Percentiles rank a stretch among this genome's conserved stretches.
These are phyloP conservation scores for Vitis rupestris DNA, from an alignment of 164 flowering plant genomes.

Conservation along the genomic window DNA sequence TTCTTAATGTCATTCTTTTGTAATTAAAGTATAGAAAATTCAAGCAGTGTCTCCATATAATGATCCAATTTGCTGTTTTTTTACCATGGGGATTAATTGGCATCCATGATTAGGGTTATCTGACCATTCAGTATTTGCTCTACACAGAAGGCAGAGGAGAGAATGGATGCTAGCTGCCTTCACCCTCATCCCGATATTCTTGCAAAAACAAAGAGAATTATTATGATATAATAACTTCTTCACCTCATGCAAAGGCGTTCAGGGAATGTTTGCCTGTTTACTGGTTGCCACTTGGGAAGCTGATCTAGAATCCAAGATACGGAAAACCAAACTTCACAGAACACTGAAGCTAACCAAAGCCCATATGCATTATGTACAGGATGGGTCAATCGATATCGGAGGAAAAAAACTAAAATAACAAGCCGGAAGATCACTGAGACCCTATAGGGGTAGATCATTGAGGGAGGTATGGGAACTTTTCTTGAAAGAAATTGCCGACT, in stretches of 20 bases:
- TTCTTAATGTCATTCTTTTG: neutral
- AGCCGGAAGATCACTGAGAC: constrained; percentile 30
- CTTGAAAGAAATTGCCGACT: constrained; percentile 32
- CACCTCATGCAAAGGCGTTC: constrained; percentile 32
- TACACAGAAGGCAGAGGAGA: constrained; percentile 15
- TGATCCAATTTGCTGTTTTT: neutral
- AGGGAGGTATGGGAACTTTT: constrained; percentile 30
- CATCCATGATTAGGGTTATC: neutral
- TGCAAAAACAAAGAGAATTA: no score
- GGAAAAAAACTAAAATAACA: constrained; percentile 24
- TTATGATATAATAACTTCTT: neutral
- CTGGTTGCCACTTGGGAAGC: constrained; percentile 35
- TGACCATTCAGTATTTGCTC: constrained; percentile 7
- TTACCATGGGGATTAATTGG: neutral
- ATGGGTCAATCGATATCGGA: constrained; percentile 32
- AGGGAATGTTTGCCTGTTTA: constrained; percentile 33
- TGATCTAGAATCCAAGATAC: constrained; percentile 36
- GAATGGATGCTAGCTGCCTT: neutral
- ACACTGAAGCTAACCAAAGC: constrained; percentile 31
- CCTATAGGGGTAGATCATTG: constrained; percentile 30
- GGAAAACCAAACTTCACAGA: constrained; percentile 40
- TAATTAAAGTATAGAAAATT: neutral
- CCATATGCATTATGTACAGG: constrained; percentile 29
- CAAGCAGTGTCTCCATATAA: neutral
- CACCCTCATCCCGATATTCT: constrained; percentile 8